Evolutionary conservation across 75 land plant genomes (phyloP), one percentile per base, ranked within the genome.

Genomic region (Sequoiadendron giganteum): DNA sequence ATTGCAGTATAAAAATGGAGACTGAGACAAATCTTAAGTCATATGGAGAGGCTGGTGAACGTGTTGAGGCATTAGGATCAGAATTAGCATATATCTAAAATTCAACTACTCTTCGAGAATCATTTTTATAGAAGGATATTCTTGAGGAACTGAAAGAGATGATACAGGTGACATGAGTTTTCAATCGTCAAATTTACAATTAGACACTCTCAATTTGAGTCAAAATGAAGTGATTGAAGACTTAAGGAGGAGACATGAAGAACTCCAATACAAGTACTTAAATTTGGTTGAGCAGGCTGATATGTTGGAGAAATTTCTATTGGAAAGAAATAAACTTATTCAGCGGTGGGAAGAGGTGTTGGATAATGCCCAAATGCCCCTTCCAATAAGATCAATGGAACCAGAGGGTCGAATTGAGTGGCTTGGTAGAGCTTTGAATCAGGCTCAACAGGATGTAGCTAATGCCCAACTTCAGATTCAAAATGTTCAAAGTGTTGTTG

Each of bases 31-130:
- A 96, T 85, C 93, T 93, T 8, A 92, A 95, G 80, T 65, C 88
- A 25, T 92, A 89, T 80, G 85, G 92, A 61, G 94, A 94, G 86
- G 91, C 94, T 90, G 97, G 92, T 48, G 97, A 95, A 38, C 95
- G 97, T 68, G 92, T 95, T 84, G 96, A 95, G 88, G 93, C 95
- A 85, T 89, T 95, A 42, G 97, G 95, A 89, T 94, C 94, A 52
- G 97, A 97, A 87, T 92, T 97, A 14, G 93, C 96, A 83, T 96
- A 95, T 88, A 95, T 96, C 85, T 92, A 95, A 58, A 94, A 95
- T 83, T 96, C 97, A 1, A 93, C 93, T 91, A 93, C 92, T 42
- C 70, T 96, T 61, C 90, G 97, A 76, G 97, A 96, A 76, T 96
- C 97, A 34, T 94, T 96, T 84, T 91, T 94, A 65, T 94, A 91